Evolutionary conservation across 129 eudicot species (phyloP), one percentile per base, ranked within the genome.

Genomic region (Escallonia rubra): DNA sequence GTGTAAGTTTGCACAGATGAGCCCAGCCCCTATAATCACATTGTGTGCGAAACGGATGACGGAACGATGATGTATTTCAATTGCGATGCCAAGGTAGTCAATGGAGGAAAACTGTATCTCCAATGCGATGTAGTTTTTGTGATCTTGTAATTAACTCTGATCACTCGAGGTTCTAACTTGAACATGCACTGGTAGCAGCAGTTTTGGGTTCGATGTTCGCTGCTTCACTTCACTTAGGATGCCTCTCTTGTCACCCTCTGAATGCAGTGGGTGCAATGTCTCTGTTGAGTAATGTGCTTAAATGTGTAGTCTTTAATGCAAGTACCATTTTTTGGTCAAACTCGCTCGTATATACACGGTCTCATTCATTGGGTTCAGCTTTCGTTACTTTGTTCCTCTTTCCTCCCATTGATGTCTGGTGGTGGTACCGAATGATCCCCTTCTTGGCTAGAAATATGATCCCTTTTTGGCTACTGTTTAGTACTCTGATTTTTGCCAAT

Each of bases 1-100:
- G 73, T 47, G 75, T 80, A 41, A 66, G 63, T 50, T 48, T 78
- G 65, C 82, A 65, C 73, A 80, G 91, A 74, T 92, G 72, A 88
- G 59, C 43, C 54, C 61, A 39, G 43, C 23, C 16, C 6, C 10
- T 6, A 4, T 14, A 6, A 23, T 23, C 34, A 0, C 34, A 23
- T 23, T 23, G 34, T 23, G 34, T 23, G 34, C 34, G 34, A 23
- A 23, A 23, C 34, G 34, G 34, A 23, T 23, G 34, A 23, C 34
- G 34, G 34, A 23, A 23, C 34, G 34, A 23, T 23, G 34, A 23
- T 1, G 1, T 23, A 23, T 23, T 23, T 23, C 34, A 23, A 23
- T 23, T 1, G 34, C 34, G 58, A 23, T 38, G 70, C 6, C 40
- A 60, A 60, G 38, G 15, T 4, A 44, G 23, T 11, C 14, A 23